Percentiles rank a stretch among this genome's conserved stretches.
Evolutionary conservation across 257 asterid genomes (phyloP).

Genomic region (Osmanthus fragrans): DNA sequence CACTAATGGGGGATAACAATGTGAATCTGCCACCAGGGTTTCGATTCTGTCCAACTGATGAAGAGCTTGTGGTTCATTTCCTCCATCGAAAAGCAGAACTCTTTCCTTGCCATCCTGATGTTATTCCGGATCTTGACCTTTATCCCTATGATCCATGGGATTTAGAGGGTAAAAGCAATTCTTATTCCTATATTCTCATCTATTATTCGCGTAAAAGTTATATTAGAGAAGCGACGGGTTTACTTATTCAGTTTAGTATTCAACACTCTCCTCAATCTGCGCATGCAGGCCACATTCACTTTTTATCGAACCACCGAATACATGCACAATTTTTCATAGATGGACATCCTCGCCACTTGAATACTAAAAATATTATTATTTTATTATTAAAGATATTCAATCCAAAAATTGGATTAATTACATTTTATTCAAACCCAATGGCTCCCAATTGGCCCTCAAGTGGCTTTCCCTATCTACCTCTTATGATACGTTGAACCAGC

Average conservation of each 20-base stretch:
- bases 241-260: too few species aligned
- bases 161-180: constrained; percentile 54
- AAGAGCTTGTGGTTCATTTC: constrained; percentile 93
- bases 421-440: background rate
- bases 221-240: too few species aligned
- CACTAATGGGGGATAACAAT: constrained; percentile 28
- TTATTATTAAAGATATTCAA: too few species aligned
- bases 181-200: too few species aligned
- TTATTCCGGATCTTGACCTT: constrained; percentile 96
- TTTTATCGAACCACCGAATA: too few species aligned
- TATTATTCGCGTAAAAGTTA: too few species aligned
- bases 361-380: too few species aligned
- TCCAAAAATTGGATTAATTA: background rate
- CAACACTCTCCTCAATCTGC: too few species aligned
- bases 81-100: constrained; percentile 83
- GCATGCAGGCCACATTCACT: too few species aligned
- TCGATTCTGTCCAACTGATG: constrained; percentile 86
- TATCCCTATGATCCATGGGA: constrained; percentile 97
- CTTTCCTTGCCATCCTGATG: constrained; percentile 88
- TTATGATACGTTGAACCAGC: background rate
- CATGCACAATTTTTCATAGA: background rate
- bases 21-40: constrained; percentile 91
- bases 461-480: background rate
- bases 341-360: too few species aligned
- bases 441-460: background rate